Evolutionary conservation across 106 monocot species (phyloP).

Genomic region (Acanthochlamys bracteata): DNA sequence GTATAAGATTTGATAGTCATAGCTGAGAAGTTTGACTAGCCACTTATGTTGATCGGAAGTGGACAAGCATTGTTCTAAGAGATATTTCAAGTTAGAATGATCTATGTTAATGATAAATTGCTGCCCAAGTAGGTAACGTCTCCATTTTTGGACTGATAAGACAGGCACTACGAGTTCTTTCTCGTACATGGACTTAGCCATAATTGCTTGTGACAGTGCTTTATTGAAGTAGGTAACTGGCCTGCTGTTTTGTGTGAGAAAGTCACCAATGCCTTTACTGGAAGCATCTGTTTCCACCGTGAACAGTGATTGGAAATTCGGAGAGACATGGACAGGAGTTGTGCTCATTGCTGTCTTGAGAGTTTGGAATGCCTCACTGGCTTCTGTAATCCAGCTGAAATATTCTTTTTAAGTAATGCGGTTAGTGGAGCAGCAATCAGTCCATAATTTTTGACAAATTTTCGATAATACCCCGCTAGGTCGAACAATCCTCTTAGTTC

Average conservation of each 20-base stretch:
- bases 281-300: slow-evolving; percentile 3
- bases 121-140: not conserved
- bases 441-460: slow-evolving; percentile 1
- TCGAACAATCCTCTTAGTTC: not conserved
- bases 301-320: not conserved
- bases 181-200: not conserved
- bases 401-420: not conserved
- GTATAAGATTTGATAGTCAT: slow-evolving; percentile 1
- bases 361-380: not conserved
- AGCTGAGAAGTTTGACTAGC: not conserved
- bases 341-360: not conserved
- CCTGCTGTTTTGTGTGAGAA: not conserved
- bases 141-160: not conserved
- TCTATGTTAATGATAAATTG: not conserved
- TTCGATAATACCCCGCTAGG: slow-evolving; percentile 1
- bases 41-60: not conserved
- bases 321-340: not conserved
- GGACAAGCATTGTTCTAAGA: not conserved
- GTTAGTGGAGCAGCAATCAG: not conserved
- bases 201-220: not conserved
- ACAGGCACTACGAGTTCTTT: not conserved
- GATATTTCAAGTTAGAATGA: not conserved
- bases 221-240: not conserved
- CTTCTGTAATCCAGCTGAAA: not conserved
- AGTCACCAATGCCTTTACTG: not conserved